These are phyloP conservation scores for Inga leiocalycina DNA, from an alignment of 306 rosid species.

Conservation along the genomic window DNA sequence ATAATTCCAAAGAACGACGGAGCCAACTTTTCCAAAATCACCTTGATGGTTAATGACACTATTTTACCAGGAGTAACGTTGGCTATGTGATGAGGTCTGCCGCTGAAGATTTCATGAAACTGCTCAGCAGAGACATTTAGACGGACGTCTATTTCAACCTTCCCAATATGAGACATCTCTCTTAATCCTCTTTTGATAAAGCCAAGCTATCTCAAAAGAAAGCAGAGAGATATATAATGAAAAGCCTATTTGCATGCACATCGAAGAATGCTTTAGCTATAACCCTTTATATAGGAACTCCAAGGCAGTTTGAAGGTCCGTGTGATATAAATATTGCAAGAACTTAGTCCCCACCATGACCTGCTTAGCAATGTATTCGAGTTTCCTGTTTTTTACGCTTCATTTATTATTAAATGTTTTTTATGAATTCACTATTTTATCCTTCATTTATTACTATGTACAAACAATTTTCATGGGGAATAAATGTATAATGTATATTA, in stretches of 20 bases:
- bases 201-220: too few relatives aligned
- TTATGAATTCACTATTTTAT: too few relatives aligned
- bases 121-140: background rate
- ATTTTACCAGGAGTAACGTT: background rate
- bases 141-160: background rate
- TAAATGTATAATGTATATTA: too few relatives aligned
- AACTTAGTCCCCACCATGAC: too few relatives aligned
- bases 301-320: background rate
- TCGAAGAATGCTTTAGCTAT: background rate
- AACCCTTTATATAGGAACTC: background rate
- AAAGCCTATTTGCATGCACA: background rate
- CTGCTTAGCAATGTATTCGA: too few relatives aligned
- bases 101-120: background rate
- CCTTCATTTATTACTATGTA: too few relatives aligned
- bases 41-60: background rate
- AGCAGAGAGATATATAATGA: background rate
- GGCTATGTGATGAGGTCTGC: background rate
- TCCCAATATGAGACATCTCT: background rate
- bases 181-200: background rate
- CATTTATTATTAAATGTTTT: too few relatives aligned
- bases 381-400: too few relatives aligned
- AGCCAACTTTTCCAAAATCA: background rate
- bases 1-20: background rate
- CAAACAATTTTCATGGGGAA: too few relatives aligned
- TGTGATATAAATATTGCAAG: too few relatives aligned